A percentile compares a stretch with the other conserved stretches of the same genome.
phyloP scores from a whole-genome alignment of 805 yeast species.

The Kuraishia piskuri region DNA sequence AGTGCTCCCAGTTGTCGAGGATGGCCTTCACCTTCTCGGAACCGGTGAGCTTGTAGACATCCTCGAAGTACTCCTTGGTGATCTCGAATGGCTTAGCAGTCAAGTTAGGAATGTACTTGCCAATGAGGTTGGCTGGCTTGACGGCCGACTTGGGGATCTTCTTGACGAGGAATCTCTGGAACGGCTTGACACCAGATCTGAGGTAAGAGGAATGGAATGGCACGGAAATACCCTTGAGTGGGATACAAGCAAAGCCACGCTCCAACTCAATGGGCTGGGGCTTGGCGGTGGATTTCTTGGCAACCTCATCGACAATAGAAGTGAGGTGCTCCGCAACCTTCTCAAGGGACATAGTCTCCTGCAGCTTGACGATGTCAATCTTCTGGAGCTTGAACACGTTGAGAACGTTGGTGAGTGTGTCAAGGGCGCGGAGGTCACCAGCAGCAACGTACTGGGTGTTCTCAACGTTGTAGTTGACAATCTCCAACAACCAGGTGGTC shows the following conservation, averaged over 20 bases:
- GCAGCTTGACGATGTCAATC: constrained; percentile 84
- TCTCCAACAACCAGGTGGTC: constrained; percentile 93
- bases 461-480: constrained; percentile 97
- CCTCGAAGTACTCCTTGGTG: constrained; percentile 95
- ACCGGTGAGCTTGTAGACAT: constrained; percentile 85
- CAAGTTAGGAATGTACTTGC: constrained; percentile 96
- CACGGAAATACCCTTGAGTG: constrained; percentile 97
- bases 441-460: constrained; percentile 98
- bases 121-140: constrained; percentile 86
- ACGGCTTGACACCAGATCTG: constrained; percentile 97
- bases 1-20: constrained; percentile 92
- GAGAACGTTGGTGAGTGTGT: constrained; percentile 85
- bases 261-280: constrained; percentile 96
- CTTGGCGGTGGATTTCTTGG: constrained; percentile 74
- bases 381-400: constrained; percentile 91
- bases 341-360: constrained; percentile 74
- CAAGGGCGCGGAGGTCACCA: constrained; percentile 95
- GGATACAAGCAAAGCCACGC: constrained; percentile 97
- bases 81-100: constrained; percentile 96
- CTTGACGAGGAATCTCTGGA: constrained; percentile 94
- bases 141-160: constrained; percentile 93
- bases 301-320: constrained; percentile 81
- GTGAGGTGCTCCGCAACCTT: constrained; percentile 81
- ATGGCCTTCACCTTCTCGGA: constrained; percentile 86
- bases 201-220: constrained; percentile 99